Conservation (phyloP, 2,329 filamentous ascomycete genomes). For the Aspergillus fructus region DNA sequence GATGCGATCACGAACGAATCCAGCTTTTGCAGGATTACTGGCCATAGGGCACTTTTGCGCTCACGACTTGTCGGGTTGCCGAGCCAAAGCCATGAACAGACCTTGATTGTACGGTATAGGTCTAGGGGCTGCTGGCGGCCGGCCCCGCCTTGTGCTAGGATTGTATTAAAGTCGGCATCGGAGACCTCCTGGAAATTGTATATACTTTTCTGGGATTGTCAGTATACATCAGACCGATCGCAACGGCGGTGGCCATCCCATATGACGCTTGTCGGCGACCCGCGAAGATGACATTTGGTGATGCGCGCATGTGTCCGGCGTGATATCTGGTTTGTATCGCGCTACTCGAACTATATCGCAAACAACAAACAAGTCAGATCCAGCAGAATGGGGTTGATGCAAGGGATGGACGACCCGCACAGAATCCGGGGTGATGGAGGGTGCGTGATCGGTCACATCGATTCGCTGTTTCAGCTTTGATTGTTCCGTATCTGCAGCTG, state of each 20-base stretch:
- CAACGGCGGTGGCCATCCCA: no score
- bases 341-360: not conserved
- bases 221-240: no score
- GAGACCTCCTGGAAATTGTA: slow-evolving; percentile 27
- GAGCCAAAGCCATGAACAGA: no score
- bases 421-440: slow-evolving; percentile 31
- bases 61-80: slow-evolving; percentile 1
- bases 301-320: not conserved
- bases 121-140: slow-evolving; percentile 21
- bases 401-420: slow-evolving; percentile 25
- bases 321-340: not conserved
- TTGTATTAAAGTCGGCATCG: slow-evolving; percentile 19
- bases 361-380: slow-evolving; percentile 19
- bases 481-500: slow-evolving; percentile 42
- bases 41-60: no score
- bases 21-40: no score
- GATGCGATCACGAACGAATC: no score
- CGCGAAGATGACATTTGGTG: not conserved
- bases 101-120: no score
- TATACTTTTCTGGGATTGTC: no score
- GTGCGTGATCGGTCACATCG: slow-evolving; percentile 33
- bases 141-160: slow-evolving; percentile 26
- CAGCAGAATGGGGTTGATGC: slow-evolving; percentile 28
- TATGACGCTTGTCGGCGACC: no score
- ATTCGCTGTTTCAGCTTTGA: slow-evolving; percentile 37